Percentiles rank a stretch among this genome's conserved stretches.
Evolutionary conservation across 345 rosid species (phyloP).

Genomic region (Eucalyptus sp.): DNA sequence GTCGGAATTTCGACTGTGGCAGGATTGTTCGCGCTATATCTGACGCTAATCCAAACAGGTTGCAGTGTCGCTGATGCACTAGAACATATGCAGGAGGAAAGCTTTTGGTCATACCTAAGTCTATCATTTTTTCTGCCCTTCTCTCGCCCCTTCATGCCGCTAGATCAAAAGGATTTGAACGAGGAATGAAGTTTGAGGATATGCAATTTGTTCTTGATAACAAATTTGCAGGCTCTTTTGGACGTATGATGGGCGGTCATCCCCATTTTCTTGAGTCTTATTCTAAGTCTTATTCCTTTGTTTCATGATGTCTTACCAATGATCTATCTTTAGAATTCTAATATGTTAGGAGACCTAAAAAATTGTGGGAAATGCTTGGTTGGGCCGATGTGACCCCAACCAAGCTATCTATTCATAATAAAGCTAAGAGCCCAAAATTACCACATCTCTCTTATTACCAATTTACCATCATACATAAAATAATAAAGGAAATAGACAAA

Average conservation of each 20-base stretch:
- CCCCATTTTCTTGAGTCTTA: neutral
- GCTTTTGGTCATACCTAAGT: neutral
- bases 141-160: neutral
- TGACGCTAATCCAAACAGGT: constrained; percentile 2
- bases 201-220: neutral
- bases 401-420: too few species aligned
- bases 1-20: constrained; percentile 5
- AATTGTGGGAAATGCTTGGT: too few species aligned
- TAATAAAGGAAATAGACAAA: too few species aligned
- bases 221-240: neutral
- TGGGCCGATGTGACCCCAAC: too few species aligned
- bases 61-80: neutral
- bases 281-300: neutral
- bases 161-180: neutral
- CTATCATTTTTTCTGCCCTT: neutral
- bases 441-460: too few species aligned
- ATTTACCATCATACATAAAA: too few species aligned
- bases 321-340: neutral
- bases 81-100: neutral
- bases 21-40: neutral
- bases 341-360: neutral
- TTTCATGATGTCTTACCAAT: neutral
- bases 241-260: neutral
- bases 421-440: too few species aligned
- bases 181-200: neutral